Evolutionary conservation across 371 early-diverging fungal genomes (phyloP).

Genomic region (Mucor ambiguus): DNA sequence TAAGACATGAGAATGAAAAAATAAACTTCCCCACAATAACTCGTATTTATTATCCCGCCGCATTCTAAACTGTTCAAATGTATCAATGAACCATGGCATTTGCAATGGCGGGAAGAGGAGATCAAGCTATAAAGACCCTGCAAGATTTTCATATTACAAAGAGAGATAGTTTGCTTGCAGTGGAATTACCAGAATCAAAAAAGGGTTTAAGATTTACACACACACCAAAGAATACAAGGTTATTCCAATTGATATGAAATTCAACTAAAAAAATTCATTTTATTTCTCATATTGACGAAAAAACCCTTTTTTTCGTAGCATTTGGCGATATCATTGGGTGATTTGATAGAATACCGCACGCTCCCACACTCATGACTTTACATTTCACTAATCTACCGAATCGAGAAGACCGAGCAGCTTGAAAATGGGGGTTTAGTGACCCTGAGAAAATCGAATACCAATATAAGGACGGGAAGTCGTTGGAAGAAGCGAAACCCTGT

Average conservation of each 20-base stretch:
- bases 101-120: not conserved
- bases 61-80: not conserved
- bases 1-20: constrained; percentile 3
- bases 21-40: constrained; percentile 17
- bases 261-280: not conserved
- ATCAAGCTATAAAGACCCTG: not conserved
- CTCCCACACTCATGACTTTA: constrained; percentile 25
- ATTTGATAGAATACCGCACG: constrained; percentile 19
- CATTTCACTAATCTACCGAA: constrained; percentile 18
- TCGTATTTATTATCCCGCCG: constrained; percentile 10
- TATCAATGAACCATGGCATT: not conserved
- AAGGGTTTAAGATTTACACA: constrained; percentile 4
- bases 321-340: not conserved
- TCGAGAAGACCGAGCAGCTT: not conserved
- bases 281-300: not conserved
- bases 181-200: not conserved
- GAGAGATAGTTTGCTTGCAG: not conserved
- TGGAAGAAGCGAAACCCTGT: constrained; percentile 21
- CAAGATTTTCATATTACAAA: not conserved
- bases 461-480: constrained; percentile 22
- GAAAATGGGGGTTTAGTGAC: constrained; percentile 19
- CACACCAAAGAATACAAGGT: constrained; percentile 2
- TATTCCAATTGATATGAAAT: not conserved
- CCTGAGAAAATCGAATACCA: constrained; percentile 25
- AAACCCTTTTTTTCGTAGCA: not conserved